Evolutionary conservation across 805 yeast species (phyloP).

Genomic region (Clavispora fructus): DNA sequence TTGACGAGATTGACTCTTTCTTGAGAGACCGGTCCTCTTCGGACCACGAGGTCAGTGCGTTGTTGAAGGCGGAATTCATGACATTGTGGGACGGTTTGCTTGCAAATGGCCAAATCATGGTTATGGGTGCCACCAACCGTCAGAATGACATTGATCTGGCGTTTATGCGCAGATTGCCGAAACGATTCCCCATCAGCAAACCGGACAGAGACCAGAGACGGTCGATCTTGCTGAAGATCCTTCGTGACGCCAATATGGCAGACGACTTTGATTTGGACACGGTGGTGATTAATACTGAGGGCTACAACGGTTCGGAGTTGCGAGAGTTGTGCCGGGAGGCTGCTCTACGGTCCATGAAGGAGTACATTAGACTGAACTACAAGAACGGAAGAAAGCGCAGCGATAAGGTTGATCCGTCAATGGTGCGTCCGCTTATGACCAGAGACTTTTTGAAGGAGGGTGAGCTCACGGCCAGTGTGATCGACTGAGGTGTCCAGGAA

Average conservation of each 20-base stretch:
- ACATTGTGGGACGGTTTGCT: constrained; percentile 93
- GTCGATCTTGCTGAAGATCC: constrained; percentile 63
- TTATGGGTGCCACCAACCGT: constrained; percentile 92
- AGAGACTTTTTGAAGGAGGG: constrained; percentile 51
- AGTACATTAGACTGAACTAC: constrained; percentile 64
- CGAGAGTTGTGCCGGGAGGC: constrained; percentile 92
- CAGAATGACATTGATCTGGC: constrained; percentile 90
- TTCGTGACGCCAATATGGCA: constrained; percentile 62
- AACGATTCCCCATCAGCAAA: constrained; percentile 70
- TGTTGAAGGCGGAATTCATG: constrained; percentile 95
- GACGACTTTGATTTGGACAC: constrained; percentile 52
- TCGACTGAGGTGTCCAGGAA: constrained; percentile 4
- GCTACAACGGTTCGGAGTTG: constrained; percentile 82
- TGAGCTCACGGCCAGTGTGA: constrained; percentile 8
- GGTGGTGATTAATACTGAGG: constrained; percentile 62
- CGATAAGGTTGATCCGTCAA: constrained; percentile 29
- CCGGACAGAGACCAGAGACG: constrained; percentile 67
- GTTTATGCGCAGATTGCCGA: constrained; percentile 88
- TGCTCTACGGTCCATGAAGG: constrained; percentile 83
- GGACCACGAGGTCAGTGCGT: constrained; percentile 95
- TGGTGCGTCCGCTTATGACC: constrained; percentile 59
- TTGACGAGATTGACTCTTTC: constrained; percentile 95
- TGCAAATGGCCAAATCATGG: constrained; percentile 73
- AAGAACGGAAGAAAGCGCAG: constrained; percentile 22
- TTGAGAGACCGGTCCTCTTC: constrained; percentile 74